Evolutionary conservation across 208 protist species (phyloP), one percentile per base, ranked within the genome.

Genomic region (Novymonas esmeraldas): DNA sequence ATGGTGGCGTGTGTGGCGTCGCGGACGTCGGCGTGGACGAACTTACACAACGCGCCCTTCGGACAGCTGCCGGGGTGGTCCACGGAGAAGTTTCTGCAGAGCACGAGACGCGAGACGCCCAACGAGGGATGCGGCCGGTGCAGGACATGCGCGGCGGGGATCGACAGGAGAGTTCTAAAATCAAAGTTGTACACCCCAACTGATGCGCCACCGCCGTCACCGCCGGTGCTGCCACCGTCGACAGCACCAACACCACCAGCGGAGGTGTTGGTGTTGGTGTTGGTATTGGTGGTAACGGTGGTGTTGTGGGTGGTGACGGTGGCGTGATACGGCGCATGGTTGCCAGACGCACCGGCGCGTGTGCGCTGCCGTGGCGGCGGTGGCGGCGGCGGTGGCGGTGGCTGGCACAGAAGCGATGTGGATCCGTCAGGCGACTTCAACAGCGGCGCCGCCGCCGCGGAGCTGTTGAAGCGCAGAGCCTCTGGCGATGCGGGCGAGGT

Each of bases 11-110:
- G 75, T 7, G 64, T 49, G 0, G 44, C 70, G 51, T 54, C 59
- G 34, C 59, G 70, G 9, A 78, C 29, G 63, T 90, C 81, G 28
- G 81, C 87, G 73, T 95, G 90, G 41, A 95, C 83, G 76, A 93
- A 93, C 76, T 83, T 90, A 70, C 90, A 95, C 33, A 57, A 22
- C 4, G 69, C 72, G 3, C 81, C 79, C 61, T 79, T 89, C 20
- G 28, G 59, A 69, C 90, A 95, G 34, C 60, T 82, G 13, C 48
- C 36, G 10, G 64, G 68, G 33, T 84, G 34, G 24, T 73, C 65
- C 2, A 58, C 51, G 22, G 33, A 44, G 69, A 84, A 92, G 51
- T 90, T 92, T 11, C 87, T 82, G 73, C 90, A 95, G 48, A 91
- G 66, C 29, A 95, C 90, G 0, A 92, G 69, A 14, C 87, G 90